Percentiles rank a stretch among this genome's conserved stretches.
Evolutionary conservation across 148 eudicot genomes (phyloP).

Genomic region (Cornus kousa): DNA sequence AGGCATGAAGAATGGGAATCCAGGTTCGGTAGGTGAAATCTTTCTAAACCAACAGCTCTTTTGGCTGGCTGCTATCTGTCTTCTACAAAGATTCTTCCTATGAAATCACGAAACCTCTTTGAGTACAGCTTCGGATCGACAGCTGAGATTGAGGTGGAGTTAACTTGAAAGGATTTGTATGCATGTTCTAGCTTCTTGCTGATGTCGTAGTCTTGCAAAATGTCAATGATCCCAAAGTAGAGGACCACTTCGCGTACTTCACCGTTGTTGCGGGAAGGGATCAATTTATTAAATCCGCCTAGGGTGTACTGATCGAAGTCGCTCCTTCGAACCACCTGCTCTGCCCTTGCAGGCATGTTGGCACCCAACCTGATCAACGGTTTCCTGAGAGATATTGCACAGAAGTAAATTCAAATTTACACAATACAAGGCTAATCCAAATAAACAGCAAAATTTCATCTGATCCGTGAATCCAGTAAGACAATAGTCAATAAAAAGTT

Average conservation of each 20-base stretch:
- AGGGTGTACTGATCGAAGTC: conserved; percentile 72
- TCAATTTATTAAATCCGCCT: conserved; percentile 44
- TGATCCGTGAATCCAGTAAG: too few species aligned
- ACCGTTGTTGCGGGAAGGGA: conserved; percentile 45
- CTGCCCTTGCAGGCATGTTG: conserved; percentile 92
- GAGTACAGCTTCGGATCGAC: conserved; percentile 87
- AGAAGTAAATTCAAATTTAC: background rate
- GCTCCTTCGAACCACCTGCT: conserved; percentile 61
- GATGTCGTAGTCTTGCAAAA: conserved; percentile 77
- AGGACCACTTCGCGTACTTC: conserved; percentile 67
- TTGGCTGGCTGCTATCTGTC: conserved; percentile 34
- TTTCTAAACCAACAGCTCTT: background rate
- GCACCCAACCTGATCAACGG: conserved; percentile 81
- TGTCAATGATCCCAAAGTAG: conserved; percentile 83
- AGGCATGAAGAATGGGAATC: background rate
- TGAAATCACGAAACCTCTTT: conserved; percentile 68
- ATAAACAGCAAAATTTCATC: background rate
- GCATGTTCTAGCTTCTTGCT: conserved; percentile 83
- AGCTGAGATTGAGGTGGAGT: conserved; percentile 77
- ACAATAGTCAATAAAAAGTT: too few species aligned
- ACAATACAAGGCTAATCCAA: background rate
- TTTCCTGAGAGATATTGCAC: conserved; percentile 43
- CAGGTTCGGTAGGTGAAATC: conserved; percentile 16
- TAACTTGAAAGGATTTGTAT: conserved; percentile 77
- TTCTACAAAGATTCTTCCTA: conserved; percentile 69